These are phyloP conservation scores for Tetrapyrgos nigripes DNA, from an alignment of 1,284 basidiomycete genomes.

Conservation along the genomic window DNA sequence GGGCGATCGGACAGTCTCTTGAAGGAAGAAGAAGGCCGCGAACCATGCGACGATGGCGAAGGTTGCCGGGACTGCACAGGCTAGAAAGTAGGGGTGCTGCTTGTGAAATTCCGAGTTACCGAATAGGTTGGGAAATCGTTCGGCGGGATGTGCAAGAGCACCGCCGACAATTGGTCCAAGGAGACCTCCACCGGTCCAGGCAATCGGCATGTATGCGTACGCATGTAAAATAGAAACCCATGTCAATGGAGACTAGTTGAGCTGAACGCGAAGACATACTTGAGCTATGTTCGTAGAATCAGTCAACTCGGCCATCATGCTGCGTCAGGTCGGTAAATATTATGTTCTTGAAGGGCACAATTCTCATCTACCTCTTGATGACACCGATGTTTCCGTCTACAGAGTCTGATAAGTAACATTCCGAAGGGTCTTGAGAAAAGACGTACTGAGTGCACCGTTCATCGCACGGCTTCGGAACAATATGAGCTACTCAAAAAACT, in stretches of 20 bases:
- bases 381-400: conserved; percentile 21
- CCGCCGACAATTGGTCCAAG: conserved; percentile 44
- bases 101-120: conserved; percentile 45
- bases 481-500: no score
- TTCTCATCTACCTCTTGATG: neutral
- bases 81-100: conserved; percentile 54
- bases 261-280: no score
- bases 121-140: conserved; percentile 46
- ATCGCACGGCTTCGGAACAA: neutral
- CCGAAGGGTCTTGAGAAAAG: no score
- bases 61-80: conserved; percentile 34
- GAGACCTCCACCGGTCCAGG: neutral
- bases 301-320: neutral
- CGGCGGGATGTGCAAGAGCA: conserved; percentile 46
- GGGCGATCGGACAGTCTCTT: neutral
- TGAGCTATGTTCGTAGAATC: conserved; percentile 8
- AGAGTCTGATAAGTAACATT: neutral
- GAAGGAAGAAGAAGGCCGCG: neutral
- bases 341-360: neutral
- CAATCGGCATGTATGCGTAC: neutral
- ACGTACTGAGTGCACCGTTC: neutral
- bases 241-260: neutral
- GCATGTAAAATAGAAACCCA: no score
- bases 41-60: neutral
- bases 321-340: neutral